Percentiles rank a stretch among this genome's conserved stretches.
Conservation (phyloP, 108 stramenopile genomes). For the Pseudonitzschia pungens region DNA sequence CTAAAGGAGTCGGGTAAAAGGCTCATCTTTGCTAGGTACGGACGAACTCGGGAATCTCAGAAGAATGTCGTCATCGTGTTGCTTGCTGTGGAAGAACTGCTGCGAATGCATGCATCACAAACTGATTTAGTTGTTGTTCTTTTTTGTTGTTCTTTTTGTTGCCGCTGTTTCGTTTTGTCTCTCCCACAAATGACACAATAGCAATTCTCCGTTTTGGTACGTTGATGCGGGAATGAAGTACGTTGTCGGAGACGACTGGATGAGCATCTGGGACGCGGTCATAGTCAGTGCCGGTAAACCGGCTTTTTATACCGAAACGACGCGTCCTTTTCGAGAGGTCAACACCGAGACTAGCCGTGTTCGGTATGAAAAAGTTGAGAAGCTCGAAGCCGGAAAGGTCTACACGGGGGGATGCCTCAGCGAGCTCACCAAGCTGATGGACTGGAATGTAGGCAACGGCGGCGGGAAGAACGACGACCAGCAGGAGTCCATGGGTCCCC, state of each 20-base stretch:
- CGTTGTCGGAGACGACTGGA: slow-evolving; percentile 90
- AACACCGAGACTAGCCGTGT: slow-evolving; percentile 54
- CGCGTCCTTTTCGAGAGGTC: slow-evolving; percentile 88
- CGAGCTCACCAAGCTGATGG: slow-evolving; percentile 68
- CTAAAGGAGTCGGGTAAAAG: slow-evolving; percentile 72
- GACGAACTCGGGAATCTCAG: too few species aligned
- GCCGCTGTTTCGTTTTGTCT: neutral
- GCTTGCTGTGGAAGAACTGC: too few species aligned
- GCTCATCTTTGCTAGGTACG: slow-evolving; percentile 70
- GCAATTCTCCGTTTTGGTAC: slow-evolving; percentile 92
- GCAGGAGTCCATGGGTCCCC: slow-evolving; percentile 33
- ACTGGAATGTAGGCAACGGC: slow-evolving; percentile 38
- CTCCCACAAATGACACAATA: neutral
- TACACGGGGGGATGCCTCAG: slow-evolving; percentile 82
- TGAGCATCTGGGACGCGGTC: slow-evolving; percentile 76
- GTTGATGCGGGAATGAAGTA: slow-evolving; percentile 93
- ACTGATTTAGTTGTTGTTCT: neutral
- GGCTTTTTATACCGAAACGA: slow-evolving; percentile 83
- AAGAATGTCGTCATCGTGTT: too few species aligned
- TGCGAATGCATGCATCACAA: too few species aligned
- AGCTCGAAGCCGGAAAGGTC: slow-evolving; percentile 53
- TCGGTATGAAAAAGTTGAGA: slow-evolving; percentile 62
- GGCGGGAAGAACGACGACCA: slow-evolving; percentile 24
- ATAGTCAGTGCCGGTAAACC: slow-evolving; percentile 90
- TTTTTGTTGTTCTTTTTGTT: neutral